Percentiles rank a stretch among this genome's conserved stretches.
phyloP scores from a whole-genome alignment of 2,329 filamentous ascomycete species.

The Epichloe coenophiala region DNA sequence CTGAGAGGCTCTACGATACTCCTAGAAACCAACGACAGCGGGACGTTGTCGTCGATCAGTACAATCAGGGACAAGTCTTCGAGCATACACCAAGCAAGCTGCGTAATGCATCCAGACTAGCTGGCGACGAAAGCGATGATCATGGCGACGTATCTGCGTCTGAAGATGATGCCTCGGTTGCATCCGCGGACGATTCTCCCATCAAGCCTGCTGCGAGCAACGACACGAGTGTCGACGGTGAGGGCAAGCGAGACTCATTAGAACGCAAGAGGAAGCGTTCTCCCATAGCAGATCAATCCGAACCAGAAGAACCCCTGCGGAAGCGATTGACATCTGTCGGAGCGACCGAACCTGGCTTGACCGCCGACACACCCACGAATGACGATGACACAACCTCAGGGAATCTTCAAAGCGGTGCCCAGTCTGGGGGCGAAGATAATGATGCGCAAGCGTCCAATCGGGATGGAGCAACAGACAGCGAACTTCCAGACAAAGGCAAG shows the following conservation, averaged over 20 bases:
- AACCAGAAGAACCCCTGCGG: slow-evolving; percentile 33
- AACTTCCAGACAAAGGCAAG: slow-evolving; percentile 18
- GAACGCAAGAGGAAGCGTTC: slow-evolving; percentile 39
- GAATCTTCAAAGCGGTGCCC: slow-evolving; percentile 24
- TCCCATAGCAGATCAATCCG: slow-evolving; percentile 28
- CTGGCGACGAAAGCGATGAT: slow-evolving; percentile 21
- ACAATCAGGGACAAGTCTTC: slow-evolving; percentile 38
- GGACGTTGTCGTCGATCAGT: slow-evolving; percentile 45
- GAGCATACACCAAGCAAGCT: slow-evolving; percentile 69
- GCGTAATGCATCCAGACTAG: slow-evolving; percentile 29
- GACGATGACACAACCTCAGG: slow-evolving; percentile 23
- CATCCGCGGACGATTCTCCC: slow-evolving; percentile 23
- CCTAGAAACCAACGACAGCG: slow-evolving; percentile 53
- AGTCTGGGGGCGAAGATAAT: slow-evolving; percentile 34
- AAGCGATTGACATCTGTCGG: slow-evolving; percentile 40
- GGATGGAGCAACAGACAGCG: slow-evolving; percentile 12
- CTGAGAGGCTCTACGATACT: slow-evolving; percentile 83
- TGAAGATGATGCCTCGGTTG: slow-evolving; percentile 24
- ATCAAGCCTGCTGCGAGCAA: slow-evolving; percentile 18
- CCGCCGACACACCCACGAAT: slow-evolving; percentile 18
- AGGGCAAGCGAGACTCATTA: slow-evolving; percentile 19
- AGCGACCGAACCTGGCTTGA: slow-evolving; percentile 23
- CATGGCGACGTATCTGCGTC: slow-evolving; percentile 27
- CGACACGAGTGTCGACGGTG: slow-evolving; percentile 17
- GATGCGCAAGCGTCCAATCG: slow-evolving; percentile 16